phyloP scores from a whole-genome alignment of 495 filamentous ascomycete genomes.

The Parachaetomium inaequale region DNA sequence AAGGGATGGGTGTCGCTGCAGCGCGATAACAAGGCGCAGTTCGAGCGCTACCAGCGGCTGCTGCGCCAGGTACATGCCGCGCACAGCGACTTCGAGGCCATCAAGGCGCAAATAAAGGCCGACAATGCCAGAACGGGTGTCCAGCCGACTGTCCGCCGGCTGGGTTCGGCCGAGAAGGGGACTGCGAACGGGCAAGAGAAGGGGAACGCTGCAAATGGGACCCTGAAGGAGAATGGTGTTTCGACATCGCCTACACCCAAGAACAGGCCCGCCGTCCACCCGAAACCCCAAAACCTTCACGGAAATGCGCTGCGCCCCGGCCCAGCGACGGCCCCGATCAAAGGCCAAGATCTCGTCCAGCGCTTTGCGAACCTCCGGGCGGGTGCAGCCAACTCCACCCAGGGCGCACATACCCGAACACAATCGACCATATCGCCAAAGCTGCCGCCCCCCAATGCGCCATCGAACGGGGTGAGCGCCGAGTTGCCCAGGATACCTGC shows the following conservation, averaged over 20 bases:
- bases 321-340: conserved; percentile 4
- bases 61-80: conserved; percentile 32
- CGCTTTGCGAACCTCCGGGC: conserved; percentile 59
- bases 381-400: conserved; percentile 21
- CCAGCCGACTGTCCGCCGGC: conserved; percentile 26
- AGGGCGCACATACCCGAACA: conserved; percentile 42
- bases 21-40: conserved; percentile 20
- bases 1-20: conserved; percentile 33
- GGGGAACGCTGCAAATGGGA: not conserved
- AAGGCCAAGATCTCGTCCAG: conserved; percentile 46
- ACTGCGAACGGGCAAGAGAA: not conserved
- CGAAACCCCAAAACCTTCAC: conserved; percentile 61
- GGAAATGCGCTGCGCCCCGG: conserved; percentile 45
- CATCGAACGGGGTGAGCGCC: conserved; percentile 44
- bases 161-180: not conserved
- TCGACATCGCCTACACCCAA: conserved; percentile 20
- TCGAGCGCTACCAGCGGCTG: conserved; percentile 47
- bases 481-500: conserved; percentile 73
- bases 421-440: conserved; percentile 41
- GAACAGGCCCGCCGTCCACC: conserved; percentile 53
- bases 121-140: conserved; percentile 59
- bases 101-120: conserved; percentile 64
- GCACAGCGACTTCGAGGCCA: conserved; percentile 50
- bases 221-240: conserved; percentile 17
- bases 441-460: conserved; percentile 55